Evolutionary conservation across 1,139 yeast species (phyloP), one percentile per base, ranked within the genome.

Genomic region (Candida frijolesensis): DNA sequence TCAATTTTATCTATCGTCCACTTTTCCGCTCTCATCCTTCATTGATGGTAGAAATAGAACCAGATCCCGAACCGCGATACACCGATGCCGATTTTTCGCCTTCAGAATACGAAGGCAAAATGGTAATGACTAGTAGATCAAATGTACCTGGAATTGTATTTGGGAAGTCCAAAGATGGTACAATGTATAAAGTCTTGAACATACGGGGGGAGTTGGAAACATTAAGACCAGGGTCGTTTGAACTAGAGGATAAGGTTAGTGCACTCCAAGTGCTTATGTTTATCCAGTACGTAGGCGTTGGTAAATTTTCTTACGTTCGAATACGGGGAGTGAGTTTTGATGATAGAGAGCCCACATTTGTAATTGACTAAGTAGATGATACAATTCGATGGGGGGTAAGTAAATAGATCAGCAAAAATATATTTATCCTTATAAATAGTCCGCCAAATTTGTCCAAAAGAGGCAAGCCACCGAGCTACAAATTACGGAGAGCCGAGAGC

Each of bases 121-220:
- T 51, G 10, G 49, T 51, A 4, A 15, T 48, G n/a, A 42, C 39
- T 4, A 44, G 27, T 2, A 44, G 54, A 37, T 14, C 45, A 5
- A 33, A 35, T 30, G 22, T 27, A 12, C 40, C 46, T 4, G 49
- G 42, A 1, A 29, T 51, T 18, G 15, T 16, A 25, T 12, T 30
- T 30, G 34, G 16, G 22, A n/a, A n/a, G 6, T 22, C 10, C 3
- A 16, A 14, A 2, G 30, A 29, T 27, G 33, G 15, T 14, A 39
- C 9, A 7, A 16, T 42, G 30, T 46, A 16, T 29, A 22, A 41
- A 5, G 41, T 45, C 14, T 22, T 38, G 3, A 38, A 16, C 6
- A 27, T 46, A 4, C 15, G 10, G 4, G 50, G 50, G 8, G 41
- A 25, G 9, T 11, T 42, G 8, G 46, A 45, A 16, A 30, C 11